Evolutionary conservation across 2,329 filamentous ascomycete genomes (phyloP).

Genomic region (Ustulina deusta): DNA sequence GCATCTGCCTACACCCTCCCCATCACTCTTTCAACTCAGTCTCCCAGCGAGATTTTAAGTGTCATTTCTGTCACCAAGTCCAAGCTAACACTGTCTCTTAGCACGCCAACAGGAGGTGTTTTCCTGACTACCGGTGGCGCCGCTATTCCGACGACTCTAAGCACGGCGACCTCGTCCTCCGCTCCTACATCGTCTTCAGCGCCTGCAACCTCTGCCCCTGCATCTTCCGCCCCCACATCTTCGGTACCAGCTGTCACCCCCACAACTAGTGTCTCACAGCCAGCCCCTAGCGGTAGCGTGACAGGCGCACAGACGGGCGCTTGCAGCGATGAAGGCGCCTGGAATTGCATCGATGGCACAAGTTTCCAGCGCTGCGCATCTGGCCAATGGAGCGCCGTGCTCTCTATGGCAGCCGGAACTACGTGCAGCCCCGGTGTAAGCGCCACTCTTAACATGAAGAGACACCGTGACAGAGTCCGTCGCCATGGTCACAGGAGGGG

Average conservation of each 20-base stretch:
- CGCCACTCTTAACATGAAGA: constrained; percentile 42
- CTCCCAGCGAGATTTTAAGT: constrained; percentile 35
- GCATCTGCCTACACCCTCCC: background rate
- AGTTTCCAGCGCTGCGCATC: constrained; percentile 73
- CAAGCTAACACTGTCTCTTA: constrained; percentile 46
- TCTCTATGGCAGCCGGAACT: constrained; percentile 66
- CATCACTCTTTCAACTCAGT: background rate
- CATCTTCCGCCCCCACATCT: no score
- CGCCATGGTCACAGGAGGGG: constrained; percentile 7
- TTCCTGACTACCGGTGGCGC: constrained; percentile 54
- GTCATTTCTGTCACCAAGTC: constrained; percentile 41
- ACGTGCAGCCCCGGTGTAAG: constrained; percentile 57
- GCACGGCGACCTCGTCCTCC: constrained; percentile 37
- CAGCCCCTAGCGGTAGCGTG: constrained; percentile 41
- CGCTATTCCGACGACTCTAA: constrained; percentile 44
- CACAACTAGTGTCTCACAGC: constrained; percentile 37
- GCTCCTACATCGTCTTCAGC: constrained; percentile 28
- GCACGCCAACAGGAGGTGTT: constrained; percentile 56
- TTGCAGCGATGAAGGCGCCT: constrained; percentile 67
- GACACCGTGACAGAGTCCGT: constrained; percentile 41
- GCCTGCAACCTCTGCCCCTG: constrained; percentile 25
- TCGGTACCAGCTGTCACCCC: constrained; percentile 36
- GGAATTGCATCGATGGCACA: constrained; percentile 68
- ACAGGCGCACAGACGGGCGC: constrained; percentile 46
- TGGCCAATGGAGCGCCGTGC: constrained; percentile 64